Conservation (phyloP, 495 filamentous ascomycete species). For the Mytilinidion resinicola region DNA sequence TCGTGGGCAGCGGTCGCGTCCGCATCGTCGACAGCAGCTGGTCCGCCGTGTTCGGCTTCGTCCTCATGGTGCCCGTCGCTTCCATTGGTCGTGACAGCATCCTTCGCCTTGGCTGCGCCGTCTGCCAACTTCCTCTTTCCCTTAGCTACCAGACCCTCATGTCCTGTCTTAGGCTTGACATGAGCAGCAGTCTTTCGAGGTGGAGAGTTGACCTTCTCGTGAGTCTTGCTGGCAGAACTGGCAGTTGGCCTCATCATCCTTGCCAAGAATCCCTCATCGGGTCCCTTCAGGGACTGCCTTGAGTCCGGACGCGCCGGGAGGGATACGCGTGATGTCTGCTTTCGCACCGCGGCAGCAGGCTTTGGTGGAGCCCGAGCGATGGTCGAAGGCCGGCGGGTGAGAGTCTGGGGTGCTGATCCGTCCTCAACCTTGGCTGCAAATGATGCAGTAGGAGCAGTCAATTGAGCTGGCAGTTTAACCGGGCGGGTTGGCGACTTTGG, state of each 20-base stretch:
- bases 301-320: conserved; percentile 27
- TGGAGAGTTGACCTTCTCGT: conserved; percentile 52
- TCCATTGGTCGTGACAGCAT: conserved; percentile 13
- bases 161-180: conserved; percentile 11
- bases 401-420: conserved; percentile 8
- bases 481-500: conserved; percentile 36
- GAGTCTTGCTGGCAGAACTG: conserved; percentile 66
- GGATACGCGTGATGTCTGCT: conserved; percentile 21
- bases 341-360: conserved; percentile 18
- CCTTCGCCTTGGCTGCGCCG: conserved; percentile 19
- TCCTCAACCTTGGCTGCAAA: conserved; percentile 36
- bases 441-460: conserved; percentile 37
- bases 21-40: background rate
- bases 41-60: background rate
- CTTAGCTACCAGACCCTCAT: conserved; percentile 12
- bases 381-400: conserved; percentile 26
- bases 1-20: background rate
- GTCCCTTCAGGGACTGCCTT: conserved; percentile 37
- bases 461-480: conserved; percentile 34
- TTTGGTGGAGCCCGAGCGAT: conserved; percentile 17
- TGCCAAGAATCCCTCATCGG: conserved; percentile 72
- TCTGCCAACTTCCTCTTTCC: conserved; percentile 21
- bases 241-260: conserved; percentile 91
- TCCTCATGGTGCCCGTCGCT: conserved; percentile 9
- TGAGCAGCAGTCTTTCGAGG: conserved; percentile 14